These are phyloP conservation scores for Cutaneotrichosporon sp. DNA, from an alignment of 1,284 basidiomycete species.

Conservation along the genomic window DNA sequence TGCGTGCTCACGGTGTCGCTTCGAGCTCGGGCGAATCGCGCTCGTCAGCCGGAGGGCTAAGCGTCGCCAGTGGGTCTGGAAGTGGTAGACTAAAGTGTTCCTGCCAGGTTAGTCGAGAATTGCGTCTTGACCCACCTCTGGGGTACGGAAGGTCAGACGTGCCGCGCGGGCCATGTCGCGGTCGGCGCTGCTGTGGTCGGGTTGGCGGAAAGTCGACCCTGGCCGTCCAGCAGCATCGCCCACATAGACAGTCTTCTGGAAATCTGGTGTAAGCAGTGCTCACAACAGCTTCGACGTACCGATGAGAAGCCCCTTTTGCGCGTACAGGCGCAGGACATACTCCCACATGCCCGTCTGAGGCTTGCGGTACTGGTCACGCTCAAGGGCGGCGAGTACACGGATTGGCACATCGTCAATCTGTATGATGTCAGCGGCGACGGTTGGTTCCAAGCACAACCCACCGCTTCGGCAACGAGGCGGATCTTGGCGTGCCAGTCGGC, in stretches of 20 bases:
- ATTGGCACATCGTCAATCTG: slow-evolving; percentile 58
- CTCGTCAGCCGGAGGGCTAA: no score
- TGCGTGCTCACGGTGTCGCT: no score
- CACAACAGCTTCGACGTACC: slow-evolving; percentile 50
- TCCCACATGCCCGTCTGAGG: slow-evolving; percentile 85
- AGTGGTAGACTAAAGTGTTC: not conserved
- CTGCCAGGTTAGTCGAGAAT: not conserved
- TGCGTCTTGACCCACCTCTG: slow-evolving; percentile 46
- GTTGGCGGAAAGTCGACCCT: not conserved
- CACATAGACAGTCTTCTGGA: slow-evolving; percentile 65
- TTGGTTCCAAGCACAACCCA: slow-evolving; percentile 46
- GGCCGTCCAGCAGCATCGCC: slow-evolving; percentile 68
- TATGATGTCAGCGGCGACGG: not conserved
- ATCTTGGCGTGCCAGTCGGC: slow-evolving; percentile 72
- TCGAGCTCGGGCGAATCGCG: no score
- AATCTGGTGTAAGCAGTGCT: slow-evolving; percentile 53
- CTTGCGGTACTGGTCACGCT: slow-evolving; percentile 67
- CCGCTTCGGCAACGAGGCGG: slow-evolving; percentile 60
- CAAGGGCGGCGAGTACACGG: slow-evolving; percentile 64
- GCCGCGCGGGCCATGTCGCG: slow-evolving; percentile 73
- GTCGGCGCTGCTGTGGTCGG: slow-evolving; percentile 54
- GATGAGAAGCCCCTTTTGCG: slow-evolving; percentile 58
- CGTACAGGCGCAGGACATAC: slow-evolving; percentile 61
- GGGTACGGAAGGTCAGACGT: slow-evolving; percentile 65
- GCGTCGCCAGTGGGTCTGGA: not conserved